Evolutionary conservation across 345 rosid genomes (phyloP).

Genomic region (Gossypium thurberi): DNA sequence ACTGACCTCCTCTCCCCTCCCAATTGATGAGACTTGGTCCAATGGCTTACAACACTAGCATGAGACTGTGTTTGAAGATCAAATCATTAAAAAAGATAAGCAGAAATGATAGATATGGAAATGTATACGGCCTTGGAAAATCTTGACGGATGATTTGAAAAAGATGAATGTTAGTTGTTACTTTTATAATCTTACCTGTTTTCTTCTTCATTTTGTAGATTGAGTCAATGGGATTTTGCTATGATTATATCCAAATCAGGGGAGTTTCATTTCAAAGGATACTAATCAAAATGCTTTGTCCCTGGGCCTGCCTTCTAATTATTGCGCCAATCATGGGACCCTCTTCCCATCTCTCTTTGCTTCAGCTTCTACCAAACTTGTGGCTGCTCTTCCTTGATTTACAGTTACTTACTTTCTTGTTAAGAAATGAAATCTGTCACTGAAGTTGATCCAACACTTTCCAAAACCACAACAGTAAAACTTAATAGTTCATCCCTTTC

Average conservation of each 20-base stretch:
- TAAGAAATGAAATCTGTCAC: background rate
- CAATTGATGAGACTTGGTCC: background rate
- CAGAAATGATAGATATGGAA: background rate
- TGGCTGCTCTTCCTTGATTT: background rate
- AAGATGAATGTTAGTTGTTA: background rate
- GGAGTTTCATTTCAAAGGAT: background rate
- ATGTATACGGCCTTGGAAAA: background rate
- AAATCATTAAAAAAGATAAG: background rate
- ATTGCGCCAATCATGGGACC: slow-evolving; percentile 4
- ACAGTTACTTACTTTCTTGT: background rate
- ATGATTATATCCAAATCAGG: background rate
- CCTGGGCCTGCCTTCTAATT: background rate
- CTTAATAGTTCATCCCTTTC: background rate
- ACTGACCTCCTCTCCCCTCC: background rate
- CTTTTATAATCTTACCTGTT: background rate
- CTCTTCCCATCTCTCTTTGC: background rate
- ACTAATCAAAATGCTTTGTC: background rate
- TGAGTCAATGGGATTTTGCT: background rate
- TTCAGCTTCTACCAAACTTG: background rate
- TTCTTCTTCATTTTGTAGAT: background rate
- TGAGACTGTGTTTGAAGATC: background rate
- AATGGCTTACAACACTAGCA: background rate
- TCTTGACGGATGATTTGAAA: background rate
- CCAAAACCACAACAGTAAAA: no score
- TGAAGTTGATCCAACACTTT: background rate